These are phyloP conservation scores for Phylloporus scabripes DNA, from an alignment of 768 basidiomycete genomes.

Conservation along the genomic window DNA sequence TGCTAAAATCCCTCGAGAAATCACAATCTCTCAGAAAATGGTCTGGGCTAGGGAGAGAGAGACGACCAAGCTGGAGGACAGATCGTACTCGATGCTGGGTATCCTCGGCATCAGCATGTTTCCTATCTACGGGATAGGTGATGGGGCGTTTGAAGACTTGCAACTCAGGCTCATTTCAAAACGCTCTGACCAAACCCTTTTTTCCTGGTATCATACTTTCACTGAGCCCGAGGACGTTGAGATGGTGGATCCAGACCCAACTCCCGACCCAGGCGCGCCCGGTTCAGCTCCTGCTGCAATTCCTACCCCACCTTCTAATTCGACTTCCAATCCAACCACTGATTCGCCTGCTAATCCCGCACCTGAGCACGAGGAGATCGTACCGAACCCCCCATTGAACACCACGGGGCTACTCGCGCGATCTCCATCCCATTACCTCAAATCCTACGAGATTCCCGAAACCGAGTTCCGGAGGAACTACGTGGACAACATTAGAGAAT, in stretches of 20 bases:
- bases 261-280: neutral
- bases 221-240: constrained; percentile 8
- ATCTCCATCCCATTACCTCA: constrained; percentile 19
- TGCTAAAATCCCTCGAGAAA: constrained; percentile 3
- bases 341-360: neutral
- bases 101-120: constrained; percentile 19
- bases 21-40: constrained; percentile 24
- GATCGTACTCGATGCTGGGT: constrained; percentile 29
- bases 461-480: constrained; percentile 17
- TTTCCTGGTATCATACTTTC: constrained; percentile 20
- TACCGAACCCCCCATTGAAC: neutral
- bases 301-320: neutral
- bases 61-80: constrained; percentile 25
- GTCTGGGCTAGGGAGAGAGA: constrained; percentile 24
- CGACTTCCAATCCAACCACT: neutral
- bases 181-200: constrained; percentile 23
- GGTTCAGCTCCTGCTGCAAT: neutral
- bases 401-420: constrained; percentile 22
- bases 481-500: constrained; percentile 9
- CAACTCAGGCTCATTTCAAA: constrained; percentile 21
- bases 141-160: constrained; percentile 21
- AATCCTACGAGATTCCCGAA: constrained; percentile 21
- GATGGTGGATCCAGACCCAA: constrained; percentile 3
- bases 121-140: constrained; percentile 23
- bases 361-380: neutral